These are phyloP conservation scores for Lasiodiplodia citricola DNA, from an alignment of 2,329 filamentous ascomycete genomes.

Conservation along the genomic window DNA sequence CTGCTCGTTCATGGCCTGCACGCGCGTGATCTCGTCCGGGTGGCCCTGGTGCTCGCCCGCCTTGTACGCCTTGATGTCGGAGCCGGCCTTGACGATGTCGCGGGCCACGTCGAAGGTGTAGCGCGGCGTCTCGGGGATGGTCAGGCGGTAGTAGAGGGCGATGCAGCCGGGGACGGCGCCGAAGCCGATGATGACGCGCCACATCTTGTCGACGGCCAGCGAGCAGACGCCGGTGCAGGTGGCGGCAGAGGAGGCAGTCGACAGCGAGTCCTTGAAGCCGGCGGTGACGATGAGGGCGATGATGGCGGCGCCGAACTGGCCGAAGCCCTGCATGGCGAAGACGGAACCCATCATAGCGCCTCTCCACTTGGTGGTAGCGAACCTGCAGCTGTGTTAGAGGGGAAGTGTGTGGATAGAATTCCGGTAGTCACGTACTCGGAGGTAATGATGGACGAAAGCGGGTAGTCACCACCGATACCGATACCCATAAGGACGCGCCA, in stretches of 20 bases:
- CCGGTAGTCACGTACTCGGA: conserved; percentile 62
- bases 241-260: conserved; percentile 55
- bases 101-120: conserved; percentile 84
- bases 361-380: conserved; percentile 83
- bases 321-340: conserved; percentile 86
- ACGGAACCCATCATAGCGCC: conserved; percentile 88
- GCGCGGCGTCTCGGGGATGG: conserved; percentile 85
- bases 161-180: conserved; percentile 80
- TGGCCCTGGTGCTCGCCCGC: conserved; percentile 66
- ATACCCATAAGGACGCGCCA: conserved; percentile 49
- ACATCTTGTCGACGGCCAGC: conserved; percentile 83
- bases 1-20: conserved; percentile 61
- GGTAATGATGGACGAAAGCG: conserved; percentile 81
- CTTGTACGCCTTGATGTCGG: conserved; percentile 77
- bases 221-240: conserved; percentile 69
- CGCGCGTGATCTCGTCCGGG: conserved; percentile 71
- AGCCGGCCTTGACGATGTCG: conserved; percentile 74
- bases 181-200: conserved; percentile 80
- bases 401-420: no score
- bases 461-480: conserved; percentile 72
- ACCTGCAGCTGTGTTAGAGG: conserved; percentile 41
- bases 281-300: conserved; percentile 76
- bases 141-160: conserved; percentile 84
- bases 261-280: conserved; percentile 70
- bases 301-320: conserved; percentile 76